These are phyloP conservation scores for Aschersonia sp. DNA, from an alignment of 2,329 filamentous ascomycete genomes.

Conservation along the genomic window DNA sequence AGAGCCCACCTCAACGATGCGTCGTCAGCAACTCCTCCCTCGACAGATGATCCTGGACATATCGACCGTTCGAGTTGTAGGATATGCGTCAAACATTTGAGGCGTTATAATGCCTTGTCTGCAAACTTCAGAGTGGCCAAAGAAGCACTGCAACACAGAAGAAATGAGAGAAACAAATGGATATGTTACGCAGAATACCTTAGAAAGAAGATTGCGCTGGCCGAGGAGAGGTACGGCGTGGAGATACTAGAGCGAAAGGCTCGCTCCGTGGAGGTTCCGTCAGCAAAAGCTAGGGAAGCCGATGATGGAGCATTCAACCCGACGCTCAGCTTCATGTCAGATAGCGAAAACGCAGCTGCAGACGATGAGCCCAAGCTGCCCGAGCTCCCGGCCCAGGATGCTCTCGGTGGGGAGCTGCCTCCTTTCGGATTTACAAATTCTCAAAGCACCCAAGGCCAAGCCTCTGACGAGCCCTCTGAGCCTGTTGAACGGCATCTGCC, in stretches of 20 bases:
- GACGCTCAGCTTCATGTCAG: conserved; percentile 2
- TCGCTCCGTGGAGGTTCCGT: conserved; percentile 1
- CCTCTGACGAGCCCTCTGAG: conserved; percentile 9
- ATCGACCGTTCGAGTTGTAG: conserved; percentile 5
- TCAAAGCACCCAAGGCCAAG: conserved; percentile 15
- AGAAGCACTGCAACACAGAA: conserved; percentile 23
- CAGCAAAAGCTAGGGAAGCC: conserved; percentile 1
- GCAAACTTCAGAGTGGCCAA: conserved; percentile 26
- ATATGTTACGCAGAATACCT: conserved; percentile 26
- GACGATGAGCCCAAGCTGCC: conserved; percentile 2
- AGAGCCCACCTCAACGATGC: too few relatives aligned
- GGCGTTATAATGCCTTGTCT: conserved; percentile 25
- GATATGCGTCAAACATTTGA: conserved; percentile 19
- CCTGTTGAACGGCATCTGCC: conserved; percentile 10
- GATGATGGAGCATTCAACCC: conserved; percentile 1
- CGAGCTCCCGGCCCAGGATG: neutral
- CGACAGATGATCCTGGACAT: neutral
- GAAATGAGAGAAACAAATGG: conserved; percentile 29
- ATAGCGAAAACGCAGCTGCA: neutral
- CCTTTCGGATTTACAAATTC: conserved; percentile 7
- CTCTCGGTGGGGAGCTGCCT: neutral
- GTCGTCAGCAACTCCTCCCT: too few relatives aligned
- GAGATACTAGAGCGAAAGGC: conserved; percentile 11
- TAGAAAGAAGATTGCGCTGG: conserved; percentile 24
- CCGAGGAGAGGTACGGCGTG: conserved; percentile 24